Evolutionary conservation across 352 stramenopile species (phyloP), one percentile per base, ranked within the genome.

Genomic region (Blastocystis sp.): DNA sequence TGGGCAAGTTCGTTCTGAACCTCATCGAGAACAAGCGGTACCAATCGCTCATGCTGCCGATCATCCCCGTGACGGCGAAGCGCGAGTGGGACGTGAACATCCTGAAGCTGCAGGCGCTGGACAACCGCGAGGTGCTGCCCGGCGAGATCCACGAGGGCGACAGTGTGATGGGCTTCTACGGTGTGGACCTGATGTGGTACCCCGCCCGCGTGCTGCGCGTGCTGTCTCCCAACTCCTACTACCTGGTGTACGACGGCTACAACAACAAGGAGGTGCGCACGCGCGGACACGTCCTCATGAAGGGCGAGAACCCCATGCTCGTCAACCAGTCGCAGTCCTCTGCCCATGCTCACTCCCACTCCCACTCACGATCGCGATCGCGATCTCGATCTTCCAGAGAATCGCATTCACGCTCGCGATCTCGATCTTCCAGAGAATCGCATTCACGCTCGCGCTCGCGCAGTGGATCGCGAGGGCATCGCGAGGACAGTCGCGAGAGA

Each of bases 21-120:
- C 59, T 84, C 10, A 84, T 84, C 41, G 23, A 62, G 45, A 84
- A 84, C 38, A 84, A 84, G 74, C 74, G 74, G 5, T 84, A 84
- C 45, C 74, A 84, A 84, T 69, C 74, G 21, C 4, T 84, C 1
- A 84, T 84, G 59, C 74, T 84, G 19, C 74, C 74, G 9, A 21
- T 28, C 21, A 84, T 84, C 48, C 74, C 74, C 23, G 53, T 84
- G 17, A 21, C 40, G 5, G 48, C 69, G n/a, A 84, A 84, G 38
- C 74, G 74, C 38, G 74, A 84, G 14, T 84, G 74, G 74, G 74
- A 84, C 28, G 74, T 84, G 21, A 84, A 84, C 28, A 48, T 84
- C 34, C 48, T 84, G 1, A 84, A 84, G 61, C 38, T 84, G 1
- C 11, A 84, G 23, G 56, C 74, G 38, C 45, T 84, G 21, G 56